phyloP scores from a whole-genome alignment of 2,329 filamentous ascomycete genomes.

The Aureobasidium sp. region DNA sequence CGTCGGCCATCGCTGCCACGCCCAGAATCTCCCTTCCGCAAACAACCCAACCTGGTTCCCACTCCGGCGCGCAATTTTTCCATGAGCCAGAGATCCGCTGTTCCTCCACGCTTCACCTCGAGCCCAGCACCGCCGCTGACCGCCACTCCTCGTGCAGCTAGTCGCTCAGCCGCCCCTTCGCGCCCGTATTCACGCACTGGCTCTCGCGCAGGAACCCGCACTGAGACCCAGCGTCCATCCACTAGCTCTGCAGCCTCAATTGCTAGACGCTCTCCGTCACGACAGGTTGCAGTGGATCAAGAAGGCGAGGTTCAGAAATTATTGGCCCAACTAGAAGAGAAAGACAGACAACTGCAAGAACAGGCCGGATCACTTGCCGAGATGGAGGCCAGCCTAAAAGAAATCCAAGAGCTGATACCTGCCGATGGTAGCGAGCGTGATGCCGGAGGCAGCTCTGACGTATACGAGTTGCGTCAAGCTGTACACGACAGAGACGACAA shows the following conservation, averaged over 20 bases:
- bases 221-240: conserved; percentile 28
- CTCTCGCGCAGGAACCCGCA: conserved; percentile 36
- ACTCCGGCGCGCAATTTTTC: conserved; percentile 52
- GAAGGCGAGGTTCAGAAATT: conserved; percentile 69
- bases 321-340: conserved; percentile 66
- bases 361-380: conserved; percentile 75
- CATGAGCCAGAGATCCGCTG: conserved; percentile 39
- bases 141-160: conserved; percentile 34
- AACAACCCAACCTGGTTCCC: conserved; percentile 43
- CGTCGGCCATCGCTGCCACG: conserved; percentile 68
- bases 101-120: conserved; percentile 50
- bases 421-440: conserved; percentile 55
- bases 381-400: conserved; percentile 82
- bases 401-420: conserved; percentile 66
- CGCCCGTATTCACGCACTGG: conserved; percentile 40
- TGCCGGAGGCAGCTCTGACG: conserved; percentile 24
- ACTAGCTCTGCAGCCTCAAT: conserved; percentile 40
- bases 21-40: conserved; percentile 76
- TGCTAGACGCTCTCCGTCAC: conserved; percentile 27
- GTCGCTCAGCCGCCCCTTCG: conserved; percentile 35
- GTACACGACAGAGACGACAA: conserved; percentile 94
- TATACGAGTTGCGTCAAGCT: conserved; percentile 62
- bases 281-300: conserved; percentile 23
- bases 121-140: conserved; percentile 51
- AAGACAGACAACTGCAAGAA: conserved; percentile 79